Evolutionary conservation across 108 stramenopile genomes (phyloP).

Genomic region (Stephanodiscus minutulus): DNA sequence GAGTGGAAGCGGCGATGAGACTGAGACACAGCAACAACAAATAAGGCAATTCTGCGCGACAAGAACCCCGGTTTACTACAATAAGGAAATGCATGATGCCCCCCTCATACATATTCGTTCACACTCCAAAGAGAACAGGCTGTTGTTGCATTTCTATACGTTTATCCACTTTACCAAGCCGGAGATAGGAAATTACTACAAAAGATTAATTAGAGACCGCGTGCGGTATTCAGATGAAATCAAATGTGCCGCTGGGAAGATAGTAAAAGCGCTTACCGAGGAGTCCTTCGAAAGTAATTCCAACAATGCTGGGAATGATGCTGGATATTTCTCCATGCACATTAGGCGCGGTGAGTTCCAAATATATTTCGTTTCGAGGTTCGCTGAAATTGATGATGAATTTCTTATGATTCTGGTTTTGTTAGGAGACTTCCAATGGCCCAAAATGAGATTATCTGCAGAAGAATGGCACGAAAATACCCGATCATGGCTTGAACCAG

Average conservation of each 20-base stretch:
- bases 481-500: slow-evolving; percentile 24
- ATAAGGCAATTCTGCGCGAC: slow-evolving; percentile 16
- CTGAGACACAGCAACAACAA: neutral
- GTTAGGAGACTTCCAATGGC: slow-evolving; percentile 51
- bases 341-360: slow-evolving; percentile 66
- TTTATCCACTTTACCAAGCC: slow-evolving; percentile 80
- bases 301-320: slow-evolving; percentile 47
- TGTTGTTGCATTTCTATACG: slow-evolving; percentile 84
- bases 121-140: slow-evolving; percentile 53
- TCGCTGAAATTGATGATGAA: slow-evolving; percentile 78
- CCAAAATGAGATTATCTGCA: slow-evolving; percentile 72
- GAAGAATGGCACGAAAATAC: slow-evolving; percentile 77
- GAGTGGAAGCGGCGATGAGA: neutral
- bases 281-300: slow-evolving; percentile 46
- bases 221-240: slow-evolving; percentile 84
- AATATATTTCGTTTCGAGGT: slow-evolving; percentile 46
- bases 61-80: slow-evolving; percentile 21
- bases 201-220: slow-evolving; percentile 81
- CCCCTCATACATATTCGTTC: slow-evolving; percentile 68
- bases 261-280: slow-evolving; percentile 72
- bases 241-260: slow-evolving; percentile 83
- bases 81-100: slow-evolving; percentile 27
- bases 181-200: slow-evolving; percentile 64
- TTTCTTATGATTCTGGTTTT: slow-evolving; percentile 29
- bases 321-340: slow-evolving; percentile 81